A percentile compares a stretch with the other conserved stretches of the same genome.
phyloP scores from a whole-genome alignment of 768 basidiomycete species.

The Leccinellum rugosiceps region DNA sequence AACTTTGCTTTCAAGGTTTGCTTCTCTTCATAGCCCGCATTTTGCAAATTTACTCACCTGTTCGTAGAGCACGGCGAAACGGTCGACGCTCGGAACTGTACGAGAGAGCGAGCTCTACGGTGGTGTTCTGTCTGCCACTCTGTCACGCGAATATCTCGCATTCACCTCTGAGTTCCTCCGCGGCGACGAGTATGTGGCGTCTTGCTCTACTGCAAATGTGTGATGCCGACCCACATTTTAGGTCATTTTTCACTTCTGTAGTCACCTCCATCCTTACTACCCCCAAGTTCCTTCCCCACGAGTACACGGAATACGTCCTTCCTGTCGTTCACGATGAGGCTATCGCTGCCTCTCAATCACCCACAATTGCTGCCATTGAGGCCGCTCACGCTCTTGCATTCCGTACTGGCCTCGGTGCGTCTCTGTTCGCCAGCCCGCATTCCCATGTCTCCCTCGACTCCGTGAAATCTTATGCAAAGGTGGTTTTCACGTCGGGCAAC shows the following conservation, averaged over 20 bases:
- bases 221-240: slow-evolving; percentile 29
- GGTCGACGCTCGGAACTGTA: slow-evolving; percentile 86
- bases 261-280: slow-evolving; percentile 83
- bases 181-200: slow-evolving; percentile 84
- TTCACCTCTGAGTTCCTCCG: slow-evolving; percentile 93
- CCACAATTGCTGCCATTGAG: slow-evolving; percentile 74
- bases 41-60: neutral
- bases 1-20: slow-evolving; percentile 99
- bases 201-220: neutral
- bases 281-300: slow-evolving; percentile 75
- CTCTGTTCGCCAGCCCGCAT: slow-evolving; percentile 80
- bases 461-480: slow-evolving; percentile 68
- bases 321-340: slow-evolving; percentile 72
- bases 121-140: slow-evolving; percentile 79
- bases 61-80: slow-evolving; percentile 73
- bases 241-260: slow-evolving; percentile 86
- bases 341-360: slow-evolving; percentile 53
- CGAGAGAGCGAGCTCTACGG: slow-evolving; percentile 93
- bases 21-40: neutral
- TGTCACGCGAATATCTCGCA: slow-evolving; percentile 87
- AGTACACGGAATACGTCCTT: slow-evolving; percentile 71
- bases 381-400: slow-evolving; percentile 88
- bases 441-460: slow-evolving; percentile 60
- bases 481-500: slow-evolving; percentile 75
- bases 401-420: slow-evolving; percentile 89